Base-by-base conservation (phyloP, 2,329 filamentous ascomycete genomes). In the Diaporthe velutina region DNA sequence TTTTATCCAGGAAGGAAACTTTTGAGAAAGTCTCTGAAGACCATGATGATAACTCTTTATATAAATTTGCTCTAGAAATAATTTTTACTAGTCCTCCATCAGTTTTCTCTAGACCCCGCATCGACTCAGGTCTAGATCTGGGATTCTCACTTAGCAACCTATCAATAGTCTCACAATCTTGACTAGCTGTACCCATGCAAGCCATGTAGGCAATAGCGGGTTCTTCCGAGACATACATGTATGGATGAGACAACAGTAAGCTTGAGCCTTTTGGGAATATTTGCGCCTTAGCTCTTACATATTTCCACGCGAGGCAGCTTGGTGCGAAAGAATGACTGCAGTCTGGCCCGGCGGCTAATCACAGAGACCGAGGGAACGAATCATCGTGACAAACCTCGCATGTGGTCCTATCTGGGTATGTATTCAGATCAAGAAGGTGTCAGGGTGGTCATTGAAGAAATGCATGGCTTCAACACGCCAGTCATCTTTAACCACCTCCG, bases 381-480 rank as follows among this genome's bases (percentile, higher is more conserved):
- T n/a, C n/a, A n/a, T n/a, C n/a, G n/a, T n/a, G n/a, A n/a, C n/a
- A n/a, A n/a, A n/a, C n/a, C n/a, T 38, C 22, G 33, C 12, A 22
- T n/a, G 12, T 60, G 35, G 22, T 7, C 40, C 8, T 25, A 40
- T 25, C 15, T 28, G 19, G n/a, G 13, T 28, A 45, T 3, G 22
- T 52, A n/a, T 28, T 66, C 28, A 66, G 3, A 66, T 22, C 60
- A 66, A 50, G 42, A 48, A 64, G 9, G 60, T 25, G 17, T 66
- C 19, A 35, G 60, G 60, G 12, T 35, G 60, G 6, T 66, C 42
- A 35, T 66, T 66, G 1, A 66, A 35, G 30, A 66, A 66, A 5
- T 35, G 60, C 28, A 50, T 66, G 1, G 60, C 60, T 28, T 35
- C 60, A 7, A 66, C 40, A 15, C 60, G 60, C 60, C 42, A 48